phyloP scores from a whole-genome alignment of 495 filamentous ascomycete species.

The Penicillium crystallinum region DNA sequence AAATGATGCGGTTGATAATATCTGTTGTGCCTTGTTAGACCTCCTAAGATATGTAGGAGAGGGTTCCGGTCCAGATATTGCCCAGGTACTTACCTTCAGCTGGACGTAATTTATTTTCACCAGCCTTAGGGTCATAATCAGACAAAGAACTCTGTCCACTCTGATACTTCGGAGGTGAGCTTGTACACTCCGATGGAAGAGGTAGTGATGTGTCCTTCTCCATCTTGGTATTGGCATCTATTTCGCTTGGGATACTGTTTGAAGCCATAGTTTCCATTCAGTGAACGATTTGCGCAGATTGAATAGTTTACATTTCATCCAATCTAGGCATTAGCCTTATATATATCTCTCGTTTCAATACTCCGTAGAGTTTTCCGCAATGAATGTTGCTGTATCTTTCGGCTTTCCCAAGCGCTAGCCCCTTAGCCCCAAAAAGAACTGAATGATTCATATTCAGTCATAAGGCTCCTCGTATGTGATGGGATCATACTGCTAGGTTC shows the following conservation, averaged over 20 bases:
- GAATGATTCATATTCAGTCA: not conserved
- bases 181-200: too few species aligned
- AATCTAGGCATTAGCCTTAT: not conserved
- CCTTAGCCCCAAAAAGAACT: not conserved
- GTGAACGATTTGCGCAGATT: not conserved
- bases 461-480: not conserved
- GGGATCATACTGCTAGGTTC: not conserved
- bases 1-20: constrained; percentile 66
- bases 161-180: not conserved
- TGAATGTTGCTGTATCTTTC: not conserved
- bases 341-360: not conserved
- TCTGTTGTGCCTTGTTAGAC: constrained; percentile 33
- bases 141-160: not conserved
- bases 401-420: not conserved
- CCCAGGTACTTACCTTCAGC: constrained; percentile 1
- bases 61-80: not conserved
- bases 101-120: constrained; percentile 11
- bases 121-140: constrained; percentile 1
- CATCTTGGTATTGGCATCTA: not conserved
- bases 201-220: not conserved
- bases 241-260: not conserved
- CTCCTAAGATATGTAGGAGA: not conserved
- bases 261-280: not conserved
- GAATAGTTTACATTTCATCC: too few species aligned
- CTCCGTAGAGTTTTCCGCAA: too few species aligned